Evolutionary conservation across 106 monocot genomes (phyloP).

Genomic region (Dioscorea alata): DNA sequence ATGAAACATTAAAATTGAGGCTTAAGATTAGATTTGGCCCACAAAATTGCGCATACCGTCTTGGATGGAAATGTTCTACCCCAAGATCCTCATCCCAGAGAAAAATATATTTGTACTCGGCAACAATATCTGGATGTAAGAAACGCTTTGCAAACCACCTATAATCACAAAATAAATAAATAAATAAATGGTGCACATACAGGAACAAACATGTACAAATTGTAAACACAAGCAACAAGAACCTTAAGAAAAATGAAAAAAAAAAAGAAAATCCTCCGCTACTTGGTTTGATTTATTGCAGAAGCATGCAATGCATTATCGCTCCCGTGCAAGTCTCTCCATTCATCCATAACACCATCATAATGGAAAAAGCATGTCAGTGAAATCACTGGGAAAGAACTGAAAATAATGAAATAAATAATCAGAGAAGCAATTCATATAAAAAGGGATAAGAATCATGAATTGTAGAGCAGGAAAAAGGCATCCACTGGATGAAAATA

Average conservation of each 20-base stretch:
- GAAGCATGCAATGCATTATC: constrained; percentile 55
- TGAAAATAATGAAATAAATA: constrained; percentile 16
- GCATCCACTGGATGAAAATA: not conserved
- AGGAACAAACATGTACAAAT: not conserved
- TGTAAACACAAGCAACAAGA: not conserved
- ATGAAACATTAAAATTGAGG: too few species aligned
- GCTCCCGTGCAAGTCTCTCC: constrained; percentile 61
- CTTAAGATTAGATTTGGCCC: too few species aligned
- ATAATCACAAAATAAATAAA: not conserved
- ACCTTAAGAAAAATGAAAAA: too few species aligned
- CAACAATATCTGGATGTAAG: constrained; percentile 80
- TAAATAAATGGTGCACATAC: not conserved
- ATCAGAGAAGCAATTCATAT: not conserved
- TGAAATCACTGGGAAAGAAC: constrained; percentile 54
- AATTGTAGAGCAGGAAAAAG: not conserved
- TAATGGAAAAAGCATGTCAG: constrained; percentile 79
- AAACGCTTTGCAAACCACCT: constrained; percentile 99
- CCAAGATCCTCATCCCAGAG: constrained; percentile 95
- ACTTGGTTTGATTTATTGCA: constrained; percentile 78
- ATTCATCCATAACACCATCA: constrained; percentile 66
- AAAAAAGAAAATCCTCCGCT: constrained; percentile 14
- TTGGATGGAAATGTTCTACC: constrained; percentile 72
- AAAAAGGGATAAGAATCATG: too few species aligned
- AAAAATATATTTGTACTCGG: constrained; percentile 72
- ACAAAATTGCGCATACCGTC: constrained; percentile 28